phyloP scores from a whole-genome alignment of 495 filamentous ascomycete genomes.

The Hypoxylon trugodes region DNA sequence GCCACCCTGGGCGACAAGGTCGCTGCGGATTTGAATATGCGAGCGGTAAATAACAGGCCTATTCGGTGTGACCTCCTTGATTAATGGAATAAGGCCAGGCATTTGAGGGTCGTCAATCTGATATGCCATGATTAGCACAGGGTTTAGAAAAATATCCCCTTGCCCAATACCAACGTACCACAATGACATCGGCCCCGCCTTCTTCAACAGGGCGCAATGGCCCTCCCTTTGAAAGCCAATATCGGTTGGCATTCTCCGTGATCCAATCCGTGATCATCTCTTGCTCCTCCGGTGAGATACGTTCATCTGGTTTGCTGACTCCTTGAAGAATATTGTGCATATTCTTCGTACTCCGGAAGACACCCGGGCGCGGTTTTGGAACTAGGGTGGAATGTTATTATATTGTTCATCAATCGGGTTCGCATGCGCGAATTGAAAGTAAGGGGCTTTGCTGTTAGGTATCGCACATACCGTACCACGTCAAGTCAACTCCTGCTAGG shows the following conservation, averaged over 20 bases:
- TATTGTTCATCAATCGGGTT: neutral
- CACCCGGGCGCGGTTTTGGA: slow-evolving; percentile 82
- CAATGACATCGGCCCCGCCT: slow-evolving; percentile 81
- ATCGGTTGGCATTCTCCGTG: slow-evolving; percentile 75
- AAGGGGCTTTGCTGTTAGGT: neutral
- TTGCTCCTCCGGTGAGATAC: slow-evolving; percentile 68
- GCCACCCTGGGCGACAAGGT: slow-evolving; percentile 68
- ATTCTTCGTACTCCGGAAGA: slow-evolving; percentile 89
- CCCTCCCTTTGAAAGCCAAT: slow-evolving; percentile 76
- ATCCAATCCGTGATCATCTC: slow-evolving; percentile 74
- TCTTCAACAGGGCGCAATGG: slow-evolving; percentile 71
- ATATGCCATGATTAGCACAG: slow-evolving; percentile 13
- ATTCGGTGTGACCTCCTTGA: slow-evolving; percentile 74
- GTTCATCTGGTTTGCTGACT: slow-evolving; percentile 69
- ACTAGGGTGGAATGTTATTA: slow-evolving; percentile 65
- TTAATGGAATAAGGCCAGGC: slow-evolving; percentile 81
- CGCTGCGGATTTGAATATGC: slow-evolving; percentile 85
- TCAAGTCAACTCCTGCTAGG: slow-evolving; percentile 71
- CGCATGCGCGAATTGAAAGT: neutral
- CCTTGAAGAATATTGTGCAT: slow-evolving; percentile 95
- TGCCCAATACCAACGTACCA: slow-evolving; percentile 56
- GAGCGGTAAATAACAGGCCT: slow-evolving; percentile 82
- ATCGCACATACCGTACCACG: slow-evolving; percentile 70
- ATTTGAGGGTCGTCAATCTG: slow-evolving; percentile 87
- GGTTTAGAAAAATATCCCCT: neutral